A percentile compares a stretch with the other conserved stretches of the same genome.
Conservation (phyloP, 2,329 filamentous ascomycete species). For the Ophiostoma tasmaniense region DNA sequence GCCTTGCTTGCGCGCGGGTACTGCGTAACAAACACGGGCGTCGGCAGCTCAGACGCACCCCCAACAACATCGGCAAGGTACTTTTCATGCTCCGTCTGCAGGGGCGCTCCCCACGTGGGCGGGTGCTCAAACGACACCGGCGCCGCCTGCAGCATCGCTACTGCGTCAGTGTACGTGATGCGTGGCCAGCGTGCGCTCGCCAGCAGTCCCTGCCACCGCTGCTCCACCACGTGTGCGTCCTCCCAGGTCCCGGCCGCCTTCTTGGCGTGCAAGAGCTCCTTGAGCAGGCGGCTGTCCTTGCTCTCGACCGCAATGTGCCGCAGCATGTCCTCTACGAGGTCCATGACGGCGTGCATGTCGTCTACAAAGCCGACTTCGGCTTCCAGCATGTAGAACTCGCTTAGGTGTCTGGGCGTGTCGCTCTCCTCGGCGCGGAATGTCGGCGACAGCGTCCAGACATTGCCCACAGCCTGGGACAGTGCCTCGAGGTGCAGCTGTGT, state of each 20-base stretch:
- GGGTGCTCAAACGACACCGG: conserved; percentile 53
- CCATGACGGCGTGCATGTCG: conserved; percentile 62
- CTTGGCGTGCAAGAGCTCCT: conserved; percentile 32
- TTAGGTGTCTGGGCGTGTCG: conserved; percentile 86
- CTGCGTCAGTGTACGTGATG: conserved; percentile 73
- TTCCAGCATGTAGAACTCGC: conserved; percentile 98
- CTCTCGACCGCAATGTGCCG: conserved; percentile 40
- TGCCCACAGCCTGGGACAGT: conserved; percentile 75
- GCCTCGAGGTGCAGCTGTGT: conserved; percentile 92
- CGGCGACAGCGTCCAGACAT: conserved; percentile 89
- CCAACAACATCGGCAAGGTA: conserved; percentile 60
- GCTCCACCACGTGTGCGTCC: conserved; percentile 39
- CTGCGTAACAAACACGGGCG: conserved; percentile 83
- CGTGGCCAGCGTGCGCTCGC: conserved; percentile 57
- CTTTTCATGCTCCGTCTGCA: conserved; percentile 89
- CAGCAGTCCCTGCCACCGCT: conserved; percentile 65
- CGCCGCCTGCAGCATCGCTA: conserved; percentile 57
- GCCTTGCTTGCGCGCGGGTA: conserved; percentile 87
- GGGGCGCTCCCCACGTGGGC: conserved; percentile 60
- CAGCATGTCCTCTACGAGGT: conserved; percentile 72
- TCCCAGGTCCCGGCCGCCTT: background rate
- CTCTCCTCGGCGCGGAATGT: conserved; percentile 91
- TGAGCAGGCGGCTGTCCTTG: conserved; percentile 33
- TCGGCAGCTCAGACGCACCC: conserved; percentile 25
- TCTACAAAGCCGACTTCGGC: conserved; percentile 76